Evolutionary conservation across 257 asterid species (phyloP).

Genomic region (Gentiana dahurica): DNA sequence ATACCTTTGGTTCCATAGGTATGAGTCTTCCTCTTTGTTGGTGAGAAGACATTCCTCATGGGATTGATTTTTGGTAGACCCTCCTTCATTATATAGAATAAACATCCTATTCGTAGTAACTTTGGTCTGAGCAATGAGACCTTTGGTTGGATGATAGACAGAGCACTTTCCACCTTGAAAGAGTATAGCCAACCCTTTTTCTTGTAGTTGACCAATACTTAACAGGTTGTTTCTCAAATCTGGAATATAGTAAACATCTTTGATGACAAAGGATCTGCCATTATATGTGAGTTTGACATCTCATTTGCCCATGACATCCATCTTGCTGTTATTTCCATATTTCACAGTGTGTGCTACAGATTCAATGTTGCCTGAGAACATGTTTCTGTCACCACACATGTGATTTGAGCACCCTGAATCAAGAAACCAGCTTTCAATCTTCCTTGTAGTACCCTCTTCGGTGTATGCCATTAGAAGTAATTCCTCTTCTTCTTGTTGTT

Average conservation of each 20-base stretch:
- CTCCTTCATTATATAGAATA: no score
- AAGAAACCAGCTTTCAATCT: neutral
- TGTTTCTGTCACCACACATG: neutral
- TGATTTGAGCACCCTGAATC: slow-evolving; percentile 1
- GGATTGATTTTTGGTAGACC: neutral
- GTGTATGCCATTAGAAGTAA: neutral
- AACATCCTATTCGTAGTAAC: neutral
- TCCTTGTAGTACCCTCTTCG: neutral
- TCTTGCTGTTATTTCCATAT: neutral
- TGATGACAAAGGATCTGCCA: neutral
- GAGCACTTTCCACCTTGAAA: neutral
- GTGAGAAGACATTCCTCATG: neutral
- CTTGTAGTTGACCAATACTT: neutral
- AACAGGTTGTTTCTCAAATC: neutral
- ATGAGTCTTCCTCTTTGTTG: neutral
- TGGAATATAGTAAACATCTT: neutral
- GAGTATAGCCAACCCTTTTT: neutral
- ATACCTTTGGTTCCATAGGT: neutral
- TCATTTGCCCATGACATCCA: neutral
- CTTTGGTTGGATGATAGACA: neutral
- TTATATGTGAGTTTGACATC: neutral
- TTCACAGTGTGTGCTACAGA: neutral
- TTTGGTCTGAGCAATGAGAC: neutral
- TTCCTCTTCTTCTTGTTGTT: neutral
- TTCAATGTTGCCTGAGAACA: neutral